These are phyloP conservation scores for Plasmodium gonderi DNA, from an alignment of 169 alveolate genomes.

Conservation along the genomic window DNA sequence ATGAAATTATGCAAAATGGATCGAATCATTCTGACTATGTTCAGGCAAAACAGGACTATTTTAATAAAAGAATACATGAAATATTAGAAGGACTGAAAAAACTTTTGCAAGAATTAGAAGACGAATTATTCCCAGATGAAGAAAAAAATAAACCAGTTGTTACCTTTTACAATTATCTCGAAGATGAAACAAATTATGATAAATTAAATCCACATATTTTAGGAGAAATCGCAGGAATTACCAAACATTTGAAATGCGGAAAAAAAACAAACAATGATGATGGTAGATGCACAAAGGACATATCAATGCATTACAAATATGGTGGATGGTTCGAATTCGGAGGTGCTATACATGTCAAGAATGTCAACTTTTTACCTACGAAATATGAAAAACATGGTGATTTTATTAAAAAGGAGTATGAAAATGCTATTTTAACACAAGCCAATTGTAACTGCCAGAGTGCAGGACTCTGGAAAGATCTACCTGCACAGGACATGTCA, in stretches of 20 bases:
- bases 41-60: constrained; percentile 1
- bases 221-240: constrained; percentile 67
- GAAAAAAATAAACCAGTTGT: constrained; percentile 1
- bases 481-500: constrained; percentile 35
- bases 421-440: constrained; percentile 34
- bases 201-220: constrained; percentile 49
- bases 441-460: constrained; percentile 28
- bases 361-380: background rate
- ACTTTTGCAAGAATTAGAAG: constrained; percentile 1
- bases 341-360: constrained; percentile 31
- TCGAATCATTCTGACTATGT: background rate
- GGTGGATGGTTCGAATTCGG: constrained; percentile 76
- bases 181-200: constrained; percentile 3
- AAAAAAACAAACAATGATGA: background rate
- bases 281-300: constrained; percentile 12
- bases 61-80: background rate
- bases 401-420: constrained; percentile 19
- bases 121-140: constrained; percentile 8
- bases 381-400: constrained; percentile 35
- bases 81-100: background rate
- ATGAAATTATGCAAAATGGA: constrained; percentile 16
- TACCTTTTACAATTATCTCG: constrained; percentile 25
- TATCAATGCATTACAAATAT: constrained; percentile 53
- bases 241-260: constrained; percentile 46
- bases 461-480: constrained; percentile 59